These are phyloP conservation scores for Termitomyces sp. DNA, from an alignment of 768 basidiomycete species.

Conservation along the genomic window DNA sequence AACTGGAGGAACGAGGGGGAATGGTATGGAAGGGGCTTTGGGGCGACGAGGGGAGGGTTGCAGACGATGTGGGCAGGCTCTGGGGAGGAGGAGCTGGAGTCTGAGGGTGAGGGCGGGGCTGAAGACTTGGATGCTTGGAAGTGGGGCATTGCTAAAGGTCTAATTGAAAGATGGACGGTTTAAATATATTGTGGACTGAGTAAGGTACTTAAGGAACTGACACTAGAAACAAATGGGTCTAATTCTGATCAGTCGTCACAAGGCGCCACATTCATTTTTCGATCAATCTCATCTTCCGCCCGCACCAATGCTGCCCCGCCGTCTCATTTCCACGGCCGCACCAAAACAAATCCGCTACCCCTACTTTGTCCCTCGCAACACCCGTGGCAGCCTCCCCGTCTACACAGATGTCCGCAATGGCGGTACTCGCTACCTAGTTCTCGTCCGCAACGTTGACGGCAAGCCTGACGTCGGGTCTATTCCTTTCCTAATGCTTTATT, in stretches of 20 bases:
- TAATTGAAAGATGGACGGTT: slow-evolving; percentile 4
- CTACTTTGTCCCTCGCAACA: slow-evolving; percentile 66
- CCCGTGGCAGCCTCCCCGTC: slow-evolving; percentile 64
- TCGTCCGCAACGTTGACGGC: slow-evolving; percentile 68
- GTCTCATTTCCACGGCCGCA: slow-evolving; percentile 7
- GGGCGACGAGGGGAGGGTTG: slow-evolving; percentile 61
- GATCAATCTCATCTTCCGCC: slow-evolving; percentile 5
- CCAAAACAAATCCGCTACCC: slow-evolving; percentile 16
- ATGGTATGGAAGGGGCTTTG: slow-evolving; percentile 64
- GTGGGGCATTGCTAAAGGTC: slow-evolving; percentile 19
- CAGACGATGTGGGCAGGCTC: slow-evolving; percentile 48
- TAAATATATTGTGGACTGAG: slow-evolving; percentile 25
- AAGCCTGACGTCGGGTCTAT: slow-evolving; percentile 44
- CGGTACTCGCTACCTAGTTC: slow-evolving; percentile 51
- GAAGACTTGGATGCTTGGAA: slow-evolving; percentile 4
- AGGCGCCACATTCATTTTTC: slow-evolving; percentile 16
- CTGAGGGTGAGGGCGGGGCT: slow-evolving; percentile 14
- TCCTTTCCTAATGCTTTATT: background rate
- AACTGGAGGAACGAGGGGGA: slow-evolving; percentile 67
- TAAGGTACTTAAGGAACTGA: slow-evolving; percentile 3
- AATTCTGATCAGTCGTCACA: slow-evolving; percentile 10
- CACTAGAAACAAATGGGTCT: background rate
- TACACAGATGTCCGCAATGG: slow-evolving; percentile 71
- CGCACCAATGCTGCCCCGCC: slow-evolving; percentile 9
- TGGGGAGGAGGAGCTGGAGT: slow-evolving; percentile 23